phyloP scores from a whole-genome alignment of 2,329 filamentous ascomycete genomes.

The Coccinonectria pachysandricola region DNA sequence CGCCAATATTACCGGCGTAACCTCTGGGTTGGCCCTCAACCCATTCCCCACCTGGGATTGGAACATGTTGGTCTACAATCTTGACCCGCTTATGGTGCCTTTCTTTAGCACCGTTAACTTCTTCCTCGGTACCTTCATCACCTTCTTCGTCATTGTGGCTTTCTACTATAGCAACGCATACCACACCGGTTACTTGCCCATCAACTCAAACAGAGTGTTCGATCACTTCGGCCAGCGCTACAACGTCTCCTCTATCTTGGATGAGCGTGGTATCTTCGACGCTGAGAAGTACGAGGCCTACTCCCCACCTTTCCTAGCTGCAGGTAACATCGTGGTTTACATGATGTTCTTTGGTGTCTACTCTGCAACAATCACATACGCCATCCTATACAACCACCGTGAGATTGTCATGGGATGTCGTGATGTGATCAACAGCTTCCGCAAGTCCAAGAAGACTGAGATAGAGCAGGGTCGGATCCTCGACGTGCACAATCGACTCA shows the following conservation, averaged over 20 bases:
- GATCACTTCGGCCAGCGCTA: constrained; percentile 30
- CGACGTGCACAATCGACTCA: constrained; percentile 36
- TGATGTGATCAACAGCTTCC: constrained; percentile 19
- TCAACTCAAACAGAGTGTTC: constrained; percentile 29
- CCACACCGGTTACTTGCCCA: constrained; percentile 28
- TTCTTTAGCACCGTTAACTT: constrained; percentile 27
- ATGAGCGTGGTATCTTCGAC: constrained; percentile 26
- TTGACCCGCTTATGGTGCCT: constrained; percentile 31
- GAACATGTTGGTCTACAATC: constrained; percentile 30
- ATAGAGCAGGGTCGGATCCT: constrained; percentile 11
- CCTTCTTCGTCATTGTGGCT: constrained; percentile 19
- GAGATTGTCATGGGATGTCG: constrained; percentile 28
- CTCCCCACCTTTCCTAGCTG: constrained; percentile 31
- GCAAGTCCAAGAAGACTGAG: constrained; percentile 15
- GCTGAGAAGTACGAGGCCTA: constrained; percentile 28
- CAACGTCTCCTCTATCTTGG: constrained; percentile 26
- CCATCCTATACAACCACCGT: constrained; percentile 27
- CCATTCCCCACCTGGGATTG: constrained; percentile 35
- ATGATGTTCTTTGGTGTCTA: constrained; percentile 33
- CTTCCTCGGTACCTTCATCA: constrained; percentile 20
- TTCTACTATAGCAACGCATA: constrained; percentile 25
- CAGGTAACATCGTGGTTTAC: constrained; percentile 26
- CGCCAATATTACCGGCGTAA: constrained; percentile 40
- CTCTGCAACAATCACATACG: constrained; percentile 29
- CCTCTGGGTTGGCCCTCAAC: constrained; percentile 27